Percentiles rank a stretch among this genome's conserved stretches.
These are phyloP conservation scores for Vitis hybrid DNA, from an alignment of 177 flowering plant species.

Conservation along the genomic window DNA sequence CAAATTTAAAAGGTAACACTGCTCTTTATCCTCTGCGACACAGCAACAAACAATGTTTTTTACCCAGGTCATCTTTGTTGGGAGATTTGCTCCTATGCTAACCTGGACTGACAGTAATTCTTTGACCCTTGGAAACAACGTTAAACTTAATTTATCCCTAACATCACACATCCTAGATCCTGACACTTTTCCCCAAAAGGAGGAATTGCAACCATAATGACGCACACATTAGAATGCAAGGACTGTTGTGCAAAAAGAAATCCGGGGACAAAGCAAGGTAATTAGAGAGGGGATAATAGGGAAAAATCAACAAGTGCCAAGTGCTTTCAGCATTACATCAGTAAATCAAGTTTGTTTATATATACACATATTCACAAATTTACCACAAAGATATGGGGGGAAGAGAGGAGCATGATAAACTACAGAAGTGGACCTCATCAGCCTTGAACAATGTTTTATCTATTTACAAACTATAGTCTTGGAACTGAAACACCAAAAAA, in stretches of 20 bases:
- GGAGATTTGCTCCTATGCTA: too few species aligned
- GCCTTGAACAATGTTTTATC: slow-evolving; percentile 22
- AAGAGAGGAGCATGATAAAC: not conserved
- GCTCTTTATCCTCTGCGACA: too few species aligned
- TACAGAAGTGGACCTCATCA: slow-evolving; percentile 8
- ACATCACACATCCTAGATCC: too few species aligned
- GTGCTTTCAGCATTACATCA: slow-evolving; percentile 10
- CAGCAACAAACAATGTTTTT: too few species aligned
- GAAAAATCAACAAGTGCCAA: not conserved
- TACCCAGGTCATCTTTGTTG: too few species aligned
- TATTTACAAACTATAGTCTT: slow-evolving; percentile 21
- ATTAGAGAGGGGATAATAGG: not conserved
- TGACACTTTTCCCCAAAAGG: too few species aligned
- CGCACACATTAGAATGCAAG: not conserved
- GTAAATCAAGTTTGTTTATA: not conserved
- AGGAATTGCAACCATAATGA: too few species aligned
- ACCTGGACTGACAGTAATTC: too few species aligned
- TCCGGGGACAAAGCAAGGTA: not conserved
- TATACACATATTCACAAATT: slow-evolving; percentile 28
- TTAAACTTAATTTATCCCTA: too few species aligned
- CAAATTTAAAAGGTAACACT: too few species aligned
- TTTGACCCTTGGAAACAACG: too few species aligned
- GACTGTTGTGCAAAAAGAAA: not conserved
- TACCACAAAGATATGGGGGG: slow-evolving; percentile 8
- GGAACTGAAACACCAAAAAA: slow-evolving; percentile 14